Evolutionary conservation across 768 basidiomycete species (phyloP), one percentile per base, ranked within the genome.

Genomic region (Suillus sp.): DNA sequence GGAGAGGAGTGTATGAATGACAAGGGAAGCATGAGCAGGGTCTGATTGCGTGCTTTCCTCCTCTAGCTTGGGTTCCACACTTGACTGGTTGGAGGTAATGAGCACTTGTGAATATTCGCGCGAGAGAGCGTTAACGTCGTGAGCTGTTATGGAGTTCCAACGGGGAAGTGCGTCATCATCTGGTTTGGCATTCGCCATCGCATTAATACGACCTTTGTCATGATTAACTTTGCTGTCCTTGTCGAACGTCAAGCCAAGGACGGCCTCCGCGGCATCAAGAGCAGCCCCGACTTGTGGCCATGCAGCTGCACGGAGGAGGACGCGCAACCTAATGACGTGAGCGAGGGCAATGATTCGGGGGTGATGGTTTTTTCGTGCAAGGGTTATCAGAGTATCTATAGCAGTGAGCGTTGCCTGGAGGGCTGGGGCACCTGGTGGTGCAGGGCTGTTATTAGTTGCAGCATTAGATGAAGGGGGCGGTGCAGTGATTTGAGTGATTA

Each of bases 1-100:
- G 25, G 91, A 74, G 56, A 91, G 80, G 27, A 93, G 84, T 10
- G 84, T 72, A 68, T 92, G 89, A 3, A 89, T 75, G 3, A 79
- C 80, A 65, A 85, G 78, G 1, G 79, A 2, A 75, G 69, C 50
- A 78, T 80, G 50, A 79, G 70, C 45, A 68, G 27, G 59, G 77
- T 77, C 47, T 4, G 30, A 16, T 32, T n/a, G 14, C 34, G 63
- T n/a, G 65, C 50, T 32, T 73, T 75, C 35, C 72, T 68, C 7
- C 61, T 48, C 34, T 70, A 62, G 16, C 62, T 22, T 10, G 58
- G 32, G 16, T 27, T 27, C 37, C 6, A 11, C 8, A 27, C 38
- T 27, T 5, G 55, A 27, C 3, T 18, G 25, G 16, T 22, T 18
- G 55, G 40, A 20, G 8, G 37, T 27, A 5, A 38, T 38, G 25